These are phyloP conservation scores for Oidium heveae DNA, from an alignment of 2,329 filamentous ascomycete species.

Conservation along the genomic window DNA sequence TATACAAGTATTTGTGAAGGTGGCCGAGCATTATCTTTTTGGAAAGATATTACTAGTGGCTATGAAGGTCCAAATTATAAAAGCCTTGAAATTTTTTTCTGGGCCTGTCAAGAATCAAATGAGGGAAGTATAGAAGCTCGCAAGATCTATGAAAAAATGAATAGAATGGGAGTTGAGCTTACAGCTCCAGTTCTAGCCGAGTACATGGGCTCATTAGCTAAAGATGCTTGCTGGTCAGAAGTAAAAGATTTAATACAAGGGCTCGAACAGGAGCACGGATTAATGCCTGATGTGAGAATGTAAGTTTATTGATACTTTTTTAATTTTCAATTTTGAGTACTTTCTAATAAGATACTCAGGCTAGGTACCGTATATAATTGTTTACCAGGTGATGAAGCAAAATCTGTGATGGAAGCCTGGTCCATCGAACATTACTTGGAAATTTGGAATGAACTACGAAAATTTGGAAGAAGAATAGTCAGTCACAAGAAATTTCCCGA, in stretches of 20 bases:
- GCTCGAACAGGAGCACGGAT: conserved; percentile 40
- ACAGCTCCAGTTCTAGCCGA: conserved; percentile 47
- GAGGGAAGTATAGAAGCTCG: conserved; percentile 33
- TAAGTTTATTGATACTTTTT: conserved; percentile 21
- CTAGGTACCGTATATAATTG: conserved; percentile 56
- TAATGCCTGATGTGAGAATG: conserved; percentile 43
- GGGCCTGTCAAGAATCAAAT: conserved; percentile 41
- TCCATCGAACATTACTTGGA: conserved; percentile 39
- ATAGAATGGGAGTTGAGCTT: conserved; percentile 53
- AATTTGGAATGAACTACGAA: conserved; percentile 37
- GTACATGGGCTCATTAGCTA: conserved; percentile 53
- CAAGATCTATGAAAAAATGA: conserved; percentile 45
- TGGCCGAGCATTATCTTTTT: conserved; percentile 47
- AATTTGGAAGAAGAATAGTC: conserved; percentile 7
- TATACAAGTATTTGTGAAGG: conserved; percentile 46
- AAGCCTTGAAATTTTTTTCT: conserved; percentile 59
- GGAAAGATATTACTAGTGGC: conserved; percentile 60
- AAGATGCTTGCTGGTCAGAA: conserved; percentile 44
- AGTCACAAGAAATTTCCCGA: not conserved
- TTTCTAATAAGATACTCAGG: conserved; percentile 17
- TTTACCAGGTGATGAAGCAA: conserved; percentile 36
- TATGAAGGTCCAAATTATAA: conserved; percentile 68
- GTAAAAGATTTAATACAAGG: conserved; percentile 38
- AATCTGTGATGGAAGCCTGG: conserved; percentile 51
- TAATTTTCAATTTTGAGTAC: not conserved